Conservation (phyloP, 2,329 filamentous ascomycete genomes). For the Coniochaeta ligniaria region DNA sequence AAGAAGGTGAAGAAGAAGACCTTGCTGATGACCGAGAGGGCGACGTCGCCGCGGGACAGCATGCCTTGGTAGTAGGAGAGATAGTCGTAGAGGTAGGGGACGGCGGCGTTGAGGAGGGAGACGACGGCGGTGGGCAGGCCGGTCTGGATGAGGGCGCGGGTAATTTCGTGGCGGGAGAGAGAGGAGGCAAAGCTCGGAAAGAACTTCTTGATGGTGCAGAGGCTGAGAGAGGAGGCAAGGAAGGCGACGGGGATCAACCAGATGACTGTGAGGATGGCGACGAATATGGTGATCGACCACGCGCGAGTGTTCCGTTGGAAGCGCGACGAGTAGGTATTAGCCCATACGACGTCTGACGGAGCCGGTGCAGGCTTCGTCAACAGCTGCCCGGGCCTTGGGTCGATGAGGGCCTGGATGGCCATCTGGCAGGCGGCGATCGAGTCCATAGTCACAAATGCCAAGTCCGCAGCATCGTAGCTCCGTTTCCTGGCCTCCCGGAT, state of each 20-base stretch:
- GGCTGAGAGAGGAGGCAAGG: constrained; percentile 71
- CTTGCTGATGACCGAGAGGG: constrained; percentile 91
- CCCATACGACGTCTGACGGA: constrained; percentile 90
- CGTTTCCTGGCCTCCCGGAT: constrained; percentile 65
- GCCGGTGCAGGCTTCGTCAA: constrained; percentile 81
- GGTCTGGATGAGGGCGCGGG: constrained; percentile 74
- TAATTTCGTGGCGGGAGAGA: constrained; percentile 61
- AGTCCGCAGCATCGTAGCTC: constrained; percentile 68
- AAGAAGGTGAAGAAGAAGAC: constrained; percentile 99
- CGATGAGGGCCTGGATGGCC: constrained; percentile 90
- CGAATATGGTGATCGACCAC: constrained; percentile 78
- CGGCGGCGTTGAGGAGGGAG: constrained; percentile 79
- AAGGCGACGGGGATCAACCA: constrained; percentile 80
- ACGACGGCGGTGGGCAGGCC: constrained; percentile 80
- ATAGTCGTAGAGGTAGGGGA: constrained; percentile 93
- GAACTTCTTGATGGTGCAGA: constrained; percentile 70
- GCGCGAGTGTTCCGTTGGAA: constrained; percentile 66
- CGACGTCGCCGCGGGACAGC: constrained; percentile 90
- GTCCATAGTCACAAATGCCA: constrained; percentile 97
- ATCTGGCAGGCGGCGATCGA: constrained; percentile 89
- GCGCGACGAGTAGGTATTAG: constrained; percentile 79
- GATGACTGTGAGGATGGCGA: constrained; percentile 75
- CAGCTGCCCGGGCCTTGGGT: constrained; percentile 79
- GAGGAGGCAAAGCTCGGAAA: constrained; percentile 62
- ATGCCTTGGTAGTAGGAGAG: constrained; percentile 88